Evolutionary conservation across 768 basidiomycete genomes (phyloP), one percentile per base, ranked within the genome.

Genomic region (Naganishia randhawae): DNA sequence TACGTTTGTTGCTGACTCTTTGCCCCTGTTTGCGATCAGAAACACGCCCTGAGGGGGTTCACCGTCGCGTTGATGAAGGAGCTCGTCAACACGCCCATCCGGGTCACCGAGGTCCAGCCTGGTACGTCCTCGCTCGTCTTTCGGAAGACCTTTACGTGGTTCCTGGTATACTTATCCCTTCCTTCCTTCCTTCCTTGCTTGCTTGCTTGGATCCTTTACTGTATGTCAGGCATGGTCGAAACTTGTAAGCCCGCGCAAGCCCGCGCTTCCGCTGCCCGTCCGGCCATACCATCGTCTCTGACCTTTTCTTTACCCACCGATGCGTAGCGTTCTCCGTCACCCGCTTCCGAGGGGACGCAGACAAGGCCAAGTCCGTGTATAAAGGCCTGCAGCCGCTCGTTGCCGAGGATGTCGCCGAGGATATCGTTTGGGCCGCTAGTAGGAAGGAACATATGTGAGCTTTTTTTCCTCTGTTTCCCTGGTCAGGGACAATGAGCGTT

Each of bases 91-190:
- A 96, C 94, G 17, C 87, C 87, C 22, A 92, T 99, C 74, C 85
- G 96, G 63, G 94, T 98, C 7, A 89, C 91, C 8, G 92, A 98
- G 81, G 89, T 99, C 65, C 90, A 92, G 76, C 96, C 95, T 33
- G 93, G 89, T 61, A 61, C n/a, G 57, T 41, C 14, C 19, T 33
- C 25, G 19, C 1, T 32, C 5, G 14, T 16, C 52, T 16, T 2
- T 5, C 4, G 16, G 19, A 31, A 17, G 33, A 2, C 52, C 27
- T 17, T n/a, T n/a, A n/a, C n/a, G n/a, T n/a, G n/a, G n/a, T n/a
- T 54, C 17, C 14, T 54, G 25, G 25, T 5, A 5, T 54, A 29
- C 31, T 54, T n/a, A 32, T 29, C 16, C 27, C 4, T 31, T 7
- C 19, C 19, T 25, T 2, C 27, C 4, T 41, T 33, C 32, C 4